A percentile compares a stretch with the other conserved stretches of the same genome.
These are phyloP conservation scores for Somion occarium DNA, from an alignment of 1,284 basidiomycete species.

Conservation along the genomic window DNA sequence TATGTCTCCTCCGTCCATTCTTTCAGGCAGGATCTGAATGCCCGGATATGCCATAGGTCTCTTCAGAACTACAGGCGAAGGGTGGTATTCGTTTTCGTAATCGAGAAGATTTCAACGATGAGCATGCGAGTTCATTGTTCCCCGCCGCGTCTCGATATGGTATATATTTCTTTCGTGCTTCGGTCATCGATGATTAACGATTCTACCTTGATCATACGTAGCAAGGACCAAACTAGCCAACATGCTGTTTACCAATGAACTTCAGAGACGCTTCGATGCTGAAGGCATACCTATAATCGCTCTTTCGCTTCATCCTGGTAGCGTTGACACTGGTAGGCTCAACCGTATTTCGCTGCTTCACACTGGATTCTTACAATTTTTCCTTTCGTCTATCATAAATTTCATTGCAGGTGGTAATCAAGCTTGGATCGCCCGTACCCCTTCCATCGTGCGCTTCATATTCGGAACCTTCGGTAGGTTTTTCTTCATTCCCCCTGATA, in stretches of 20 bases:
- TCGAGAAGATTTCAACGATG: constrained; percentile 36
- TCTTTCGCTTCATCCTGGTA: constrained; percentile 32
- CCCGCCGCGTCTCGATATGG: constrained; percentile 2
- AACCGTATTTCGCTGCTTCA: no score
- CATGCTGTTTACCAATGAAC: constrained; percentile 25
- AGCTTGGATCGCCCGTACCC: not conserved
- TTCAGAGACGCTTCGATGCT: constrained; percentile 25
- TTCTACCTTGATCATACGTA: constrained; percentile 4
- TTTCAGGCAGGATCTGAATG: no score
- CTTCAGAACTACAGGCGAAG: no score
- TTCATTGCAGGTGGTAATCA: constrained; percentile 16
- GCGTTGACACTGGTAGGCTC: constrained; percentile 35
- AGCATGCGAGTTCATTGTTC: constrained; percentile 9
- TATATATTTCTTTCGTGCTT: not conserved
- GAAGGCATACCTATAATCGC: constrained; percentile 28
- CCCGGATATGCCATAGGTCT: not conserved
- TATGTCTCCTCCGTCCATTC: no score
- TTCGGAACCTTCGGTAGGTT: not conserved
- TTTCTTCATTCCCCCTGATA: not conserved
- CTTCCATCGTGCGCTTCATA: not conserved
- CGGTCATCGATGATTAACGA: not conserved
- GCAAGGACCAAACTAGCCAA: constrained; percentile 34
- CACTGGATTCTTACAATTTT: no score
- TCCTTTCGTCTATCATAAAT: constrained; percentile 14
- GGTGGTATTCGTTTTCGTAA: constrained; percentile 28